Conservation (phyloP, 1,284 basidiomycete species). For the Tetrapyrgos nigripes region DNA sequence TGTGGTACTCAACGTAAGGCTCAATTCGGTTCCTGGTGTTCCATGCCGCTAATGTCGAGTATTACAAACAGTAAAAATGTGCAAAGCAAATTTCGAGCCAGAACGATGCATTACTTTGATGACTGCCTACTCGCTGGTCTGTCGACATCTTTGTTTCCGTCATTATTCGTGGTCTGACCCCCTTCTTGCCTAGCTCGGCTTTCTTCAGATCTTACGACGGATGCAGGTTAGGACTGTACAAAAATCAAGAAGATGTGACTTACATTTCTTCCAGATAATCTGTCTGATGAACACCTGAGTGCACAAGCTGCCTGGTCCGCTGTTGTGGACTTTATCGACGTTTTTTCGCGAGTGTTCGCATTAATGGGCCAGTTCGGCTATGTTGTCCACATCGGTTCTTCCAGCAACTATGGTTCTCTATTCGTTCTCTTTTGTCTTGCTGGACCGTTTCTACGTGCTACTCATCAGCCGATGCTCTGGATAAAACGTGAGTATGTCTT, state of each 20-base stretch:
- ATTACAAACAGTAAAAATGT: too few relatives aligned
- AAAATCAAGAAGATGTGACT: too few relatives aligned
- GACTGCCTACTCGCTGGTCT: not conserved
- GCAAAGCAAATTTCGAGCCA: not conserved
- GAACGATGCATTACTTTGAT: not conserved
- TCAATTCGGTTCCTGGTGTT: not conserved
- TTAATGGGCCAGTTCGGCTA: not conserved
- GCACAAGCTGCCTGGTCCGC: not conserved
- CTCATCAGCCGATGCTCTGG: not conserved
- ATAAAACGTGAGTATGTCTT: not conserved
- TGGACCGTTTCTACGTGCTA: not conserved
- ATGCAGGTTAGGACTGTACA: not conserved
- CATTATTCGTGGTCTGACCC: not conserved
- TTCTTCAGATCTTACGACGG: not conserved
- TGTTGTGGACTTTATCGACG: not conserved
- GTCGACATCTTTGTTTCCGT: not conserved
- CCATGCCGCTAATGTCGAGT: not conserved
- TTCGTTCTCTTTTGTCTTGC: not conserved
- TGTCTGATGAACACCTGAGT: not conserved
- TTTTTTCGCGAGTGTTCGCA: not conserved
- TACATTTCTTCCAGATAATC: not conserved
- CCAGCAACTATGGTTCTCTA: not conserved
- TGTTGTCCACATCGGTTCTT: not conserved
- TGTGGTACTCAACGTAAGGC: not conserved
- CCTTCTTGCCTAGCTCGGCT: not conserved